These are phyloP conservation scores for Leccinum angustisporum DNA, from an alignment of 1,284 basidiomycete species.

Conservation along the genomic window DNA sequence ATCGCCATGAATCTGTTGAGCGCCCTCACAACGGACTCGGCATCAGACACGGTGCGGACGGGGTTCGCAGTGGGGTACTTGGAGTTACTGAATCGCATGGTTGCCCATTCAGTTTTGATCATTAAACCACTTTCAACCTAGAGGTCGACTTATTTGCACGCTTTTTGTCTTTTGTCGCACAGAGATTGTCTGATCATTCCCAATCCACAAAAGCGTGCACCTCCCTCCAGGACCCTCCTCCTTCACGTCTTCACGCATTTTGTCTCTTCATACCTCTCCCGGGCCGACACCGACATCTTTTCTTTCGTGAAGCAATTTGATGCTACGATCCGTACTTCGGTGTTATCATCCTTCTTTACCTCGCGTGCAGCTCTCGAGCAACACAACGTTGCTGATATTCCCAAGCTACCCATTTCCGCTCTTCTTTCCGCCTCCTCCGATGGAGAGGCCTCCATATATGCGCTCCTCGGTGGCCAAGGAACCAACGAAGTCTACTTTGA, in stretches of 20 bases:
- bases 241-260: constrained; percentile 76
- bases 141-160: constrained; percentile 76
- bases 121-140: constrained; percentile 60
- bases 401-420: constrained; percentile 67
- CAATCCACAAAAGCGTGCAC: constrained; percentile 58
- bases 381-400: constrained; percentile 57
- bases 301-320: constrained; percentile 77
- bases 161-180: constrained; percentile 75
- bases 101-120: too few relatives aligned
- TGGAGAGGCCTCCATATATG: constrained; percentile 83
- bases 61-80: too few relatives aligned
- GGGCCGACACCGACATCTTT: constrained; percentile 80
- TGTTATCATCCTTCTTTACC: constrained; percentile 81
- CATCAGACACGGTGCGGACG: too few relatives aligned
- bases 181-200: constrained; percentile 55
- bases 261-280: constrained; percentile 73
- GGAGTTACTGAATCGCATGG: too few relatives aligned
- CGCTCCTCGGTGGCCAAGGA: constrained; percentile 97
- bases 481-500: constrained; percentile 98
- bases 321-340: constrained; percentile 70
- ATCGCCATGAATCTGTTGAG: too few relatives aligned
- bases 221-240: constrained; percentile 72
- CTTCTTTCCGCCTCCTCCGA: constrained; percentile 72
- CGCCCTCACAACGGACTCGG: too few relatives aligned
- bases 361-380: constrained; percentile 75